Percentiles rank a stretch among this genome's conserved stretches.
Conservation (phyloP, 805 yeast genomes). For the Wickerhamiella allomyrinae region DNA sequence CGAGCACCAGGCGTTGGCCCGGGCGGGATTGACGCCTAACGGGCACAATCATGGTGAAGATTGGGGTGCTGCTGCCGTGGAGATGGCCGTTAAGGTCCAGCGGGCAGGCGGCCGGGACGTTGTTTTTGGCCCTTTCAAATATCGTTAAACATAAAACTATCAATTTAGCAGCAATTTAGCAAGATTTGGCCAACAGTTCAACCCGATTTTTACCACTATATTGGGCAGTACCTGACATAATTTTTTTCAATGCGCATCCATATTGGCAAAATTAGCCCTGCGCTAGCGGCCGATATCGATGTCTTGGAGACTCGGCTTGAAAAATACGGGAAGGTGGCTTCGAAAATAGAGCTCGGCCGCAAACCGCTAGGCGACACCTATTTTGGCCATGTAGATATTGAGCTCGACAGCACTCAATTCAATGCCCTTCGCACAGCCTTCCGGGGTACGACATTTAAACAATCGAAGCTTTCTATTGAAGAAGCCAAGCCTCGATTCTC, state of each 20-base stretch:
- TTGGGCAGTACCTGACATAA: conserved; percentile 1
- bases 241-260: conserved; percentile 32
- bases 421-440: conserved; percentile 40
- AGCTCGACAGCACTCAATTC: conserved; percentile 33
- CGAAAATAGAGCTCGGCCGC: conserved; percentile 36
- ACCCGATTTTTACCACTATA: no score
- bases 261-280: conserved; percentile 52
- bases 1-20: conserved; percentile 81
- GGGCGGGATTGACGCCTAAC: conserved; percentile 71
- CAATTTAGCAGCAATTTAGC: no score
- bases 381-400: conserved; percentile 57
- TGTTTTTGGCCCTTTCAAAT: not conserved
- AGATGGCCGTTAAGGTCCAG: conserved; percentile 44
- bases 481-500: conserved; percentile 45
- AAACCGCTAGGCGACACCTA: conserved; percentile 40
- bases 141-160: not conserved
- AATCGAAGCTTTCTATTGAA: conserved; percentile 46
- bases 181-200: no score
- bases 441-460: conserved; percentile 65
- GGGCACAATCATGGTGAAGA: conserved; percentile 94
- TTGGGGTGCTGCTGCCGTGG: conserved; percentile 99
- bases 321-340: conserved; percentile 44
- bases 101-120: not conserved
- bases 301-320: conserved; percentile 43
- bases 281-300: conserved; percentile 31